phyloP scores from a whole-genome alignment of 345 rosid genomes.

The Moricandia moricandioides region DNA sequence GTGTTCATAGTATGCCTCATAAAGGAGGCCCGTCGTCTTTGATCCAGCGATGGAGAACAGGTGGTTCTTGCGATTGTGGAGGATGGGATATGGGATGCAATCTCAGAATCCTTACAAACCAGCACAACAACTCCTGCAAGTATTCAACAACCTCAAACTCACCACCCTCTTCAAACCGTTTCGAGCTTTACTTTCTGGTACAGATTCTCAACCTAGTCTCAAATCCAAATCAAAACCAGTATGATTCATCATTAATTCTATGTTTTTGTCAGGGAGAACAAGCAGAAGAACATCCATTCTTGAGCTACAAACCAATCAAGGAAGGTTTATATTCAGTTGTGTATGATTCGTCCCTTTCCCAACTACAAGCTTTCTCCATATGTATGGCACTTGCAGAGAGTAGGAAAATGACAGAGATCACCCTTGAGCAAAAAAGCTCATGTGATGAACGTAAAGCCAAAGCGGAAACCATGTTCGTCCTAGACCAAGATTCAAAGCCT shows the following conservation, averaged over 20 bases:
- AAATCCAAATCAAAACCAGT: constrained; percentile 2
- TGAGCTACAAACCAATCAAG: constrained; percentile 60
- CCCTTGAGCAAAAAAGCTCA: constrained; percentile 28
- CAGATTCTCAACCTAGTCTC: constrained; percentile 5
- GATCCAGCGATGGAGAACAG: constrained; percentile 85
- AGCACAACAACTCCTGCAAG: constrained; percentile 35
- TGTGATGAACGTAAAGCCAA: constrained; percentile 38
- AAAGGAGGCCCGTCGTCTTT: constrained; percentile 84
- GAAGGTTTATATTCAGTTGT: constrained; percentile 77
- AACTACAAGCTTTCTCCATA: constrained; percentile 73
- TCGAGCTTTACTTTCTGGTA: constrained; percentile 65
- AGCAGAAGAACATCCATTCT: constrained; percentile 49
- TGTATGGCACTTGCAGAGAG: constrained; percentile 75
- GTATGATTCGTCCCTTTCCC: constrained; percentile 60
- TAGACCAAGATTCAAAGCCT: not conserved
- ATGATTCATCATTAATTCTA: not conserved
- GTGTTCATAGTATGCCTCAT: constrained; percentile 73
- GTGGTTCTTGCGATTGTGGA: constrained; percentile 96
- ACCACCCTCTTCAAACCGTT: constrained; percentile 39
- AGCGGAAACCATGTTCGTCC: constrained; percentile 9
- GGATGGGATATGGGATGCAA: constrained; percentile 95
- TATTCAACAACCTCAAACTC: constrained; percentile 38
- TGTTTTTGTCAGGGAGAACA: constrained; percentile 54
- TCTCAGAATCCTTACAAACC: constrained; percentile 56
- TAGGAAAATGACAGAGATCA: no score